Base-by-base conservation (phyloP, 495 filamentous ascomycete species). In the Lineolata rhizophorae region DNA sequence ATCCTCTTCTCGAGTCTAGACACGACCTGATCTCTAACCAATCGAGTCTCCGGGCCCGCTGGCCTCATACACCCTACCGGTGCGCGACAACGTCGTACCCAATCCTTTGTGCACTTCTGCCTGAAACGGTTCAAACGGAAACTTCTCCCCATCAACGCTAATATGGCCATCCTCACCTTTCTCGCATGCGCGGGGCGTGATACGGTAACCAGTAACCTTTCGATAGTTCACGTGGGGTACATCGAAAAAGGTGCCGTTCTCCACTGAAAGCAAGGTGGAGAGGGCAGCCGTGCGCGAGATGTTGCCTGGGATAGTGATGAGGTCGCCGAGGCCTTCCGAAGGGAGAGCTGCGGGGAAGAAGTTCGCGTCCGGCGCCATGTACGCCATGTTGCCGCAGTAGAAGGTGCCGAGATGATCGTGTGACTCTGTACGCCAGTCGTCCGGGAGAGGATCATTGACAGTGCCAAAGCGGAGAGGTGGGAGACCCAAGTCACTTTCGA, bases 301-400 rank as follows among this genome's bases (percentile, higher is more conserved):
- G 29, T 73, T 71, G 20, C 81, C 85, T 33, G 76, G 64, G 34
- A 90, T 71, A 29, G 67, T 76, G 34, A 93, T 58, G 17, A 95
- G 57, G 46, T 97, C 87, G 51, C 92, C 65, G 32, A 73, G 57
- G 5, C 85, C 87, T 45, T 97, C 87, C 33, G 71, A 68, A 4
- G 82, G 78, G 9, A 87, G 62, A 0, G 87, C 64, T 1, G 79
- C 74, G 0, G 80, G 64, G 62, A 97, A 97, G 60, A 94, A 90
- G 42, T 78, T 80, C 20, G 71, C 65, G 34, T 79, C 75, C 15
- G 83, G 65, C 2, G 81, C 70, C 79, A 97, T 81, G 52, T 73
- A 80, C 3, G 79, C 70, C 82, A 94, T 87, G 45, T 93, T 97
- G 31, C 87, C 87, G 5, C 73, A 74, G 50, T 87, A 94, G 56